A percentile compares a stretch with the other conserved stretches of the same genome.
phyloP scores from a whole-genome alignment of 1,139 yeast genomes.

The Diutina sp. region DNA sequence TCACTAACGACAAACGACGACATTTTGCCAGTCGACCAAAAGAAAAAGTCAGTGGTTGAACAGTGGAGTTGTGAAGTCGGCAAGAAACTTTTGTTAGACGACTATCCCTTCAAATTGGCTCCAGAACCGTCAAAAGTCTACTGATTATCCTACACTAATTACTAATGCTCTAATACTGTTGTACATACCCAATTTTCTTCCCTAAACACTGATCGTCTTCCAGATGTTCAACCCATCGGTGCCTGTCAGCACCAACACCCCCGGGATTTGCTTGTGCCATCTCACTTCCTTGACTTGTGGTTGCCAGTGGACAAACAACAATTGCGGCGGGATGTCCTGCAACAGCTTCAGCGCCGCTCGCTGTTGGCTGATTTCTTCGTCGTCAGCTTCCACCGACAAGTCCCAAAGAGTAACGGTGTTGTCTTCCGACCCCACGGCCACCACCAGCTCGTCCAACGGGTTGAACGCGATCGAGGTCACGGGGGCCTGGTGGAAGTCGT shows the following conservation, averaged over 20 bases:
- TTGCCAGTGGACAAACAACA: conserved; percentile 97
- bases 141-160: not conserved
- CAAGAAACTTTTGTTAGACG: not conserved
- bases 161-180: not conserved
- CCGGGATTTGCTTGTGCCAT: conserved; percentile 97
- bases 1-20: not conserved
- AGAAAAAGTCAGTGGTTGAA: not conserved
- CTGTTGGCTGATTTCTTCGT: conserved; percentile 81
- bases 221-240: conserved; percentile 90
- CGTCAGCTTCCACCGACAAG: conserved; percentile 92
- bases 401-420: conserved; percentile 97
- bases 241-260: conserved; percentile 88
- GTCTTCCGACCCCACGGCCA: conserved; percentile 94
- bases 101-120: not conserved
- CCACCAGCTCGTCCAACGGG: conserved; percentile 88
- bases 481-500: conserved; percentile 89
- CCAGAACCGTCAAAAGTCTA: no score
- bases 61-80: not conserved
- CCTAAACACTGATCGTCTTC: conserved; percentile 87
- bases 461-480: conserved; percentile 89
- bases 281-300: conserved; percentile 93
- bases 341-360: conserved; percentile 61
- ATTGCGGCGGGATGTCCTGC: conserved; percentile 88
- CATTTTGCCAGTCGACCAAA: no score
- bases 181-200: not conserved